A percentile compares a stretch with the other conserved stretches of the same genome.
phyloP scores from a whole-genome alignment of 345 rosid genomes.

The Camelina sativa region DNA sequence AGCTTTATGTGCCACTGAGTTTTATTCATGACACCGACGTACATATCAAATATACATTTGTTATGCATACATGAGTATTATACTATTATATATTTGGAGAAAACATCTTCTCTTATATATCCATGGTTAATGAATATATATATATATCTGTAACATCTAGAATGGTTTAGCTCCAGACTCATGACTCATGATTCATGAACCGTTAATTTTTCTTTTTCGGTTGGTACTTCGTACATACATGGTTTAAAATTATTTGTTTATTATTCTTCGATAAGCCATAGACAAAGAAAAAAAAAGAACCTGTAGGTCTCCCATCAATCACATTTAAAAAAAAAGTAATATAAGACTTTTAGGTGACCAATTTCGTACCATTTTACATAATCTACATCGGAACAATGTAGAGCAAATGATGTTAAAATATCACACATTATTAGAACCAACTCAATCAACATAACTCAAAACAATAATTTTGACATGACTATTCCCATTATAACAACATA shows the following conservation, averaged over 20 bases:
- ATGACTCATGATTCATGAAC: background rate
- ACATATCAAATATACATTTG: conserved; percentile 1
- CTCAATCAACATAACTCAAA: conserved; percentile 30
- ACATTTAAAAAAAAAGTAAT: conserved; percentile 28
- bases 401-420: conserved; percentile 22
- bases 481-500: conserved; percentile 33
- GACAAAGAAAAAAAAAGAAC: conserved; percentile 2
- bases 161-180: background rate
- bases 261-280: conserved; percentile 1
- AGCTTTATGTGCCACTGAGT: background rate
- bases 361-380: conserved; percentile 27
- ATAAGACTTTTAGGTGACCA: conserved; percentile 21
- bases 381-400: background rate
- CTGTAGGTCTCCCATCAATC: conserved; percentile 37
- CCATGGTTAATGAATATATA: background rate
- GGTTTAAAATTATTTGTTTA: conserved; percentile 16
- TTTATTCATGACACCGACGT: conserved; percentile 11
- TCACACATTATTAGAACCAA: conserved; percentile 25
- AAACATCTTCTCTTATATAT: background rate
- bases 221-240: background rate
- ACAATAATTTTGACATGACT: conserved; percentile 42
- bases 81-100: conserved; percentile 3
- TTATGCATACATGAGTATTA: background rate
- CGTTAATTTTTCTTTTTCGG: background rate
- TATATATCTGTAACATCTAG: background rate